Evolutionary conservation across 768 basidiomycete genomes (phyloP).

Genomic region (Leccinum arenicola): DNA sequence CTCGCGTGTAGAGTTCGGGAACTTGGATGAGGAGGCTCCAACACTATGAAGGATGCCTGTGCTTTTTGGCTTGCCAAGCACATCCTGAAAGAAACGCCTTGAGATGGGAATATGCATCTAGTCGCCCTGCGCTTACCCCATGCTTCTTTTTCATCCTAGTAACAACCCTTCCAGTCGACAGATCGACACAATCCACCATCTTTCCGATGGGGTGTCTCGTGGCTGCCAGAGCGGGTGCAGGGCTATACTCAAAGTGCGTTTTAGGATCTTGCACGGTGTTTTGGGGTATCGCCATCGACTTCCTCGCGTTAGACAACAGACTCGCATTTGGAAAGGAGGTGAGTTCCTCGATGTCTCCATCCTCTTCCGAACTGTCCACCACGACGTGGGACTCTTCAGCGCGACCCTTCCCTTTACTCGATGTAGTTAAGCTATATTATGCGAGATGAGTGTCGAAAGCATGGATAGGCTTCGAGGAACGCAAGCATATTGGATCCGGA

Average conservation of each 20-base stretch:
- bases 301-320: background rate
- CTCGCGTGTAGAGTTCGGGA: conserved; percentile 17
- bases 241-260: conserved; percentile 5
- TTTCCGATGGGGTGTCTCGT: background rate
- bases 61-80: background rate
- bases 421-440: background rate
- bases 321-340: conserved; percentile 1
- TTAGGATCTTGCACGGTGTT: conserved; percentile 12
- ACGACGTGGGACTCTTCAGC: conserved; percentile 12
- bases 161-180: background rate
- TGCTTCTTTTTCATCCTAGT: conserved; percentile 25
- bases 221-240: conserved; percentile 4
- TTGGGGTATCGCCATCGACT: conserved; percentile 15
- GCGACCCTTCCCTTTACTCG: conserved; percentile 26
- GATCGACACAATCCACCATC: conserved; percentile 7
- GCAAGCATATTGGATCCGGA: conserved; percentile 21
- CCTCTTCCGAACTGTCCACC: conserved; percentile 23
- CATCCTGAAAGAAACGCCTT: conserved; percentile 9
- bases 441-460: conserved; percentile 24
- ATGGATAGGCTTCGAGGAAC: conserved; percentile 4
- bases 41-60: conserved; percentile 14
- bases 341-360: conserved; percentile 21
- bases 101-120: conserved; percentile 1
- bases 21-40: conserved; percentile 28
- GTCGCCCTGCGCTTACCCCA: conserved; percentile 17